Conservation (phyloP, 2,329 filamentous ascomycete species). For the Amphichorda felina region DNA sequence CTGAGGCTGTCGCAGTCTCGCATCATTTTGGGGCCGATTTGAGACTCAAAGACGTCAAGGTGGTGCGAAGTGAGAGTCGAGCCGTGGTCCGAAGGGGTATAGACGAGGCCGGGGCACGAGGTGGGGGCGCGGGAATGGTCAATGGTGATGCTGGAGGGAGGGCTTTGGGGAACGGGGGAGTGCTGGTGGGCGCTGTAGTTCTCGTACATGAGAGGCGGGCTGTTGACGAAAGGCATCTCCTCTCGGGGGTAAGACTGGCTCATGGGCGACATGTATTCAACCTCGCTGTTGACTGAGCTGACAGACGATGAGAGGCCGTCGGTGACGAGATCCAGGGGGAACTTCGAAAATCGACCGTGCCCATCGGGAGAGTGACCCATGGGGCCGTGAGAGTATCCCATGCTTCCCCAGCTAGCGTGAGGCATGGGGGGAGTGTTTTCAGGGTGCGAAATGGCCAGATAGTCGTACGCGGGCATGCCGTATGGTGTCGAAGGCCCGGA, state of each 20-base stretch:
- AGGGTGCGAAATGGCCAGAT: slow-evolving; percentile 36
- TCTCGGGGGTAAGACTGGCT: slow-evolving; percentile 45
- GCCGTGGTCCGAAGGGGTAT: slow-evolving; percentile 47
- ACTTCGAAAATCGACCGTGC: slow-evolving; percentile 28
- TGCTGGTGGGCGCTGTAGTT: slow-evolving; percentile 35
- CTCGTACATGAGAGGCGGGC: slow-evolving; percentile 45
- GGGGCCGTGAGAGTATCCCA: slow-evolving; percentile 31
- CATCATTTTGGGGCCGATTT: slow-evolving; percentile 39
- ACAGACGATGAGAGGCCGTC: slow-evolving; percentile 34
- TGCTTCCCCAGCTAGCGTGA: slow-evolving; percentile 30
- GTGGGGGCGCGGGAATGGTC: slow-evolving; percentile 43
- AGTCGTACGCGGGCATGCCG: slow-evolving; percentile 28
- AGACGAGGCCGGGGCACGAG: slow-evolving; percentile 49
- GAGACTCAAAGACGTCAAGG: slow-evolving; percentile 44
- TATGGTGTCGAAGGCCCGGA: slow-evolving; percentile 34
- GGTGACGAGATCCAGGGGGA: slow-evolving; percentile 31
- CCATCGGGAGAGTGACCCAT: slow-evolving; percentile 14
- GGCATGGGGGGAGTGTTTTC: slow-evolving; percentile 27
- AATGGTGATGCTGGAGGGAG: slow-evolving; percentile 41
- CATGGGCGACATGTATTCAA: slow-evolving; percentile 51
- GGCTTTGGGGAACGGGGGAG: slow-evolving; percentile 43
- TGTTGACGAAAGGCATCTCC: slow-evolving; percentile 43
- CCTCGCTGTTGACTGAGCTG: slow-evolving; percentile 45
- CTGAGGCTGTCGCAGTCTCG: slow-evolving; percentile 44
- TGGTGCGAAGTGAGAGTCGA: slow-evolving; percentile 49